Evolutionary conservation across 306 rosid genomes (phyloP).

Genomic region (Sicyos baderoa): DNA sequence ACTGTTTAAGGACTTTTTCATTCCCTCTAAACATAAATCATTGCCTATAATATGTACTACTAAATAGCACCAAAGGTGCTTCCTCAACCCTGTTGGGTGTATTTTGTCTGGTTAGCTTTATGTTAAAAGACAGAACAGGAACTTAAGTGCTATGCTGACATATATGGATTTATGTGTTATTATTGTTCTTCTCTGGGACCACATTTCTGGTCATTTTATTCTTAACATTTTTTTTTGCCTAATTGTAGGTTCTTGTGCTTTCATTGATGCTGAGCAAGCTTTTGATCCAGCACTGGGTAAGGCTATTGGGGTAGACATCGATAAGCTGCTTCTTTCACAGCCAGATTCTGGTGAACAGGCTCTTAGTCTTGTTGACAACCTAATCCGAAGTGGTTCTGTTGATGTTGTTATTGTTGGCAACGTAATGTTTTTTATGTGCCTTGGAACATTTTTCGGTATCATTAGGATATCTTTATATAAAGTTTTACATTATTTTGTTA

Average conservation of each 20-base stretch:
- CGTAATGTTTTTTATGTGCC: constrained; percentile 35
- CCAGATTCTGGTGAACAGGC: constrained; percentile 97
- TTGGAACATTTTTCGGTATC: not conserved
- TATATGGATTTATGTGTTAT: too few species aligned
- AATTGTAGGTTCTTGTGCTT: constrained; percentile 60
- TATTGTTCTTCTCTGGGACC: not conserved
- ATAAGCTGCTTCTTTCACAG: constrained; percentile 74
- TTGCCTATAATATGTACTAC: not conserved
- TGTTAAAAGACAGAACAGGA: too few species aligned
- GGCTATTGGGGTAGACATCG: constrained; percentile 70
- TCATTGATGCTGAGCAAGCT: constrained; percentile 93
- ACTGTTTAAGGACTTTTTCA: not conserved
- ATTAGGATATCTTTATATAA: not conserved
- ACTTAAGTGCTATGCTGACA: too few species aligned
- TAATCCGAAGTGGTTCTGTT: constrained; percentile 82
- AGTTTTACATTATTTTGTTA: not conserved
- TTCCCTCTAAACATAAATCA: not conserved
- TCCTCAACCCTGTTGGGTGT: too few species aligned
- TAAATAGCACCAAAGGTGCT: not conserved
- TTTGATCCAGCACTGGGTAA: constrained; percentile 73
- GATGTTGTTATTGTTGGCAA: constrained; percentile 93
- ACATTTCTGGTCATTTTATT: not conserved
- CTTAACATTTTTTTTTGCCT: not conserved
- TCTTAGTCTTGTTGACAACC: constrained; percentile 79
- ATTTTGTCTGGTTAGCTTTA: too few species aligned